A percentile compares a stretch with the other conserved stretches of the same genome.
These are phyloP conservation scores for Pisolithus sp. DNA, from an alignment of 768 basidiomycete genomes.

Conservation along the genomic window DNA sequence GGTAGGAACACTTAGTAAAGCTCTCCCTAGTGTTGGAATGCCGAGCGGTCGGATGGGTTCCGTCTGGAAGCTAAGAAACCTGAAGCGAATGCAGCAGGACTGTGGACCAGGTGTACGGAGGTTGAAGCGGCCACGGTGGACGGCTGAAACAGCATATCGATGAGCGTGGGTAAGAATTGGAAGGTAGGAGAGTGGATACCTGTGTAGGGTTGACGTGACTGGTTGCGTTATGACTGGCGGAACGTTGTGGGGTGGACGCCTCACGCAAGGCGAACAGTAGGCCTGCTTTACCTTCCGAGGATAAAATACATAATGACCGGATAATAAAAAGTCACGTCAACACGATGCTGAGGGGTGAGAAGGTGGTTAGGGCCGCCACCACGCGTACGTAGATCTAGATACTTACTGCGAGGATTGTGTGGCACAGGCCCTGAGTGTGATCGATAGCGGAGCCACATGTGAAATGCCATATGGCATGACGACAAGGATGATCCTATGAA, in stretches of 20 bases:
- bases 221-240: not conserved
- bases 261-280: not conserved
- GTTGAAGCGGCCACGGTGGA: not conserved
- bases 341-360: not conserved
- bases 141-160: not conserved
- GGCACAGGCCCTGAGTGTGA: not conserved
- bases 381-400: not conserved
- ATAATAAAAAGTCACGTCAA: conserved; percentile 1
- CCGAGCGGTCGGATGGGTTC: not conserved
- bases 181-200: not conserved
- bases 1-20: too few relatives aligned
- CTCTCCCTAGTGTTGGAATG: not conserved
- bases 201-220: not conserved
- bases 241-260: not conserved
- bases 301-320: conserved; percentile 6
- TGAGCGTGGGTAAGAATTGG: not conserved
- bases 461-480: not conserved
- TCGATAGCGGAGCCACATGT: not conserved
- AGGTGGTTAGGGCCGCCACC: not conserved
- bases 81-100: not conserved
- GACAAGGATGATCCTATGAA: too few relatives aligned
- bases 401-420: not conserved
- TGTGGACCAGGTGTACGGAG: too few relatives aligned
- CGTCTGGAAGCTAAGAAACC: not conserved
- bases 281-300: conserved; percentile 1